Conservation (phyloP, 345 rosid species). For the Geranium brycei region DNA sequence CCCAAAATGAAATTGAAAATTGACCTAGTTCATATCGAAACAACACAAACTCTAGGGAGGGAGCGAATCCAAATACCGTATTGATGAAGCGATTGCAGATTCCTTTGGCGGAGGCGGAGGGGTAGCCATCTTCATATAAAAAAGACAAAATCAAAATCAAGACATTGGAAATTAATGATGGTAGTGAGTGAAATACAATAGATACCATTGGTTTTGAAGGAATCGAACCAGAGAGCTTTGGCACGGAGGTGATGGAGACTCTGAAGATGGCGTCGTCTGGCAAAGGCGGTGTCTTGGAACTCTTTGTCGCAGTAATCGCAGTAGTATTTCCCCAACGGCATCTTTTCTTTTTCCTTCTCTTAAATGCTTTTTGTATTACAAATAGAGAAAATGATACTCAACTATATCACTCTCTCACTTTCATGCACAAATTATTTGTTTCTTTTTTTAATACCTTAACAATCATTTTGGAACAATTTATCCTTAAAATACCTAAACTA, state of each 20-base stretch:
- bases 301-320: conserved; percentile 93
- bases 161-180: background rate
- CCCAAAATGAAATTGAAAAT: background rate
- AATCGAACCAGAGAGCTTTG: conserved; percentile 61
- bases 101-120: conserved; percentile 22
- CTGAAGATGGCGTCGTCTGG: conserved; percentile 77
- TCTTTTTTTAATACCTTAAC: no score
- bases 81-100: conserved; percentile 60
- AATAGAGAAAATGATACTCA: no score
- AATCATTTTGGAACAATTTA: no score
- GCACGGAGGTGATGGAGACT: conserved; percentile 76
- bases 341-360: no score
- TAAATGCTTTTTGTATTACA: no score
- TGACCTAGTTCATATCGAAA: no score
- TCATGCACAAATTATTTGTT: no score
- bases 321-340: conserved; percentile 68
- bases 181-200: background rate
- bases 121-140: conserved; percentile 18
- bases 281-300: conserved; percentile 65
- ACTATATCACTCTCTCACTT: no score
- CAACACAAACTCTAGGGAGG: no score
- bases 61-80: conserved; percentile 19
- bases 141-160: background rate
- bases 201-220: conserved; percentile 16
- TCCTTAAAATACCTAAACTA: no score